Evolutionary conservation across 306 rosid species (phyloP), one percentile per base, ranked within the genome.

Genomic region (Ormosia semicastrata): DNA sequence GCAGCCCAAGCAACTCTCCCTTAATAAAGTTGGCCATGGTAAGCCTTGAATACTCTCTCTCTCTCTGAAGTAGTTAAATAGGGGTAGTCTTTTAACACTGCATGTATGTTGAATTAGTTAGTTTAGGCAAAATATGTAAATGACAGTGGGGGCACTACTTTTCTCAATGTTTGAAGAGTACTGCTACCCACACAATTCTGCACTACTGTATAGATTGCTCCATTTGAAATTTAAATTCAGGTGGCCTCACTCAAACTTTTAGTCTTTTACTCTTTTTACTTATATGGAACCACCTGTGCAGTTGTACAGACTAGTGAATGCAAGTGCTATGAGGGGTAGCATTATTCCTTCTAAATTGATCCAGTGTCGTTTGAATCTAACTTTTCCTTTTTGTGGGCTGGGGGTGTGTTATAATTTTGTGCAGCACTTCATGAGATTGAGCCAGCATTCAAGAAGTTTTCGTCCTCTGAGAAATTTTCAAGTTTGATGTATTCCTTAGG

Each of bases 21-120:
- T 95, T 64, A 95, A 95, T 83, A 95, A 93, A 90, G 99, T 90
- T 86, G 98, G 98, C 57, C 99, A 95, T 30, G 99, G 98, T 93
- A 76, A 78, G 87, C 66, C 49, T 47, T 80, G 18, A 53, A 64
- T 47, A 41, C 47, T 7, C 24, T 69, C 57, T 36, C 5, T 78
- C 12, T 74, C 13, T 66, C 2, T 37, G 33, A 30, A 36, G 44
- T 58, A 17, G 69, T 24, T 24, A 17, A 60, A 11, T 66, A 13
- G 69, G 47, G 13, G 11, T 52, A 15, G 33, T 12, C 44, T 60
- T 8, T 50, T 47, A 7, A 41, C 40, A 53, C 36, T 73, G 34
- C n/a, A 5, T 36, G 34, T 59, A 12, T 41, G 52, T 56, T 43
- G 54, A 64, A 47, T 71, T 37, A 58, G n/a, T 66, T 67, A 17